Base-by-base conservation (phyloP, 2,329 filamentous ascomycete species). In the Chaetomiaceae sp. region DNA sequence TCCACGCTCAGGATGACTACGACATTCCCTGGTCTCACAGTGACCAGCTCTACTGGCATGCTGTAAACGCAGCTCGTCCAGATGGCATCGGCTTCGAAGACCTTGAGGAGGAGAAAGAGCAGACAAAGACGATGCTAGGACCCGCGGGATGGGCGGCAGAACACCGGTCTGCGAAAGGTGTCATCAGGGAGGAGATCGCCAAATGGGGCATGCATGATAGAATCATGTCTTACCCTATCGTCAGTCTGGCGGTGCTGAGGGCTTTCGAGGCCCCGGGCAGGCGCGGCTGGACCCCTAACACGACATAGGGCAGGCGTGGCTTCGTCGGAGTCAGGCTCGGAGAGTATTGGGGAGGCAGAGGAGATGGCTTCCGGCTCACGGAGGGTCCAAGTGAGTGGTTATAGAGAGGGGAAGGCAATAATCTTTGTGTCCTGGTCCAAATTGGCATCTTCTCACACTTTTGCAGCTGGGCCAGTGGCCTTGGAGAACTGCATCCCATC, bases 181-280 rank as follows among this genome's bases (percentile, higher is more conserved):
- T 76, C 0, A 69, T 84, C n/a, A 68, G 75, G 48, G 74, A 82
- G 60, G 72, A 82, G 47, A 77, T 84, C 6, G 54, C 80, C 5
- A 79, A 79, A 63, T 75, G 76, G 58, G 80, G 80, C 0, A 63
- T 81, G 15, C 80, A 84, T 51, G 81, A 84, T 65, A 70, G 73
- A 31, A 74, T 81, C 45, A 83, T 83, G 80, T 75, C 75, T 4
- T 78, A 81, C 63, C 78, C 79, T 1, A 69, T 79, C 4, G 72
- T 81, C 0, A 77, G 73, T 37, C 61, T 78, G 53, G 79, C 80
- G 2, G 69, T 82, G 8, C 70, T 75, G 60, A 68, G 72, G 7
- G 74, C 74, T 0, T 78, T 82, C 55, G 22, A 53, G 42, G 25
- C n/a, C 9, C 25, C 25, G 9, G 25, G 25, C 25, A 27, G 6